These are phyloP conservation scores for Alliaria petiolata DNA, from an alignment of 345 rosid genomes.

Conservation along the genomic window DNA sequence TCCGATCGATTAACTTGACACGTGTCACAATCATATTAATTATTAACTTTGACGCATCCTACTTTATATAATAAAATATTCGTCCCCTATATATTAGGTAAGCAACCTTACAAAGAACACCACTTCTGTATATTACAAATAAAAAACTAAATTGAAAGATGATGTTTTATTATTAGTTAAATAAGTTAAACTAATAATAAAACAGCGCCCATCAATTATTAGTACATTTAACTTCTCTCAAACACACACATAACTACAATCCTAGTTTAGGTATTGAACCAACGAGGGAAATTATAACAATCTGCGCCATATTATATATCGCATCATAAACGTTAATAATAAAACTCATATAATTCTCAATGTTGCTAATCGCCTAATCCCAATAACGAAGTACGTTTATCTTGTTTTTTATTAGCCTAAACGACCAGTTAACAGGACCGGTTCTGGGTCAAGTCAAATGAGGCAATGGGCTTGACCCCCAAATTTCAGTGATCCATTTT, in stretches of 20 bases:
- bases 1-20: no score
- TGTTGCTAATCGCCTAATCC: background rate
- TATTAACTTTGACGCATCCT: no score
- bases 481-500: no score
- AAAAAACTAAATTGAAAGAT: background rate
- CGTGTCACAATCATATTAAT: no score
- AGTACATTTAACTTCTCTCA: background rate
- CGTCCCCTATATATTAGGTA: background rate
- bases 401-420: background rate
- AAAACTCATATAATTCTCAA: background rate
- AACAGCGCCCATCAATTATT: constrained; percentile 8
- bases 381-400: background rate
- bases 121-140: background rate
- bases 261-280: constrained; percentile 13
- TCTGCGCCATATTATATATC: background rate
- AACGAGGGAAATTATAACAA: background rate
- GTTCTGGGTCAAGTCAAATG: no score
- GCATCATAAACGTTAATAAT: background rate
- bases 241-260: constrained; percentile 12
- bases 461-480: no score
- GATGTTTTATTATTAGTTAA: background rate
- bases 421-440: no score
- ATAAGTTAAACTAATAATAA: background rate
- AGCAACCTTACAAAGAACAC: constrained; percentile 6
- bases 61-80: no score